Evolutionary conservation across 1,284 basidiomycete species (phyloP), one percentile per base, ranked within the genome.

Genomic region (Boletus calvinii): DNA sequence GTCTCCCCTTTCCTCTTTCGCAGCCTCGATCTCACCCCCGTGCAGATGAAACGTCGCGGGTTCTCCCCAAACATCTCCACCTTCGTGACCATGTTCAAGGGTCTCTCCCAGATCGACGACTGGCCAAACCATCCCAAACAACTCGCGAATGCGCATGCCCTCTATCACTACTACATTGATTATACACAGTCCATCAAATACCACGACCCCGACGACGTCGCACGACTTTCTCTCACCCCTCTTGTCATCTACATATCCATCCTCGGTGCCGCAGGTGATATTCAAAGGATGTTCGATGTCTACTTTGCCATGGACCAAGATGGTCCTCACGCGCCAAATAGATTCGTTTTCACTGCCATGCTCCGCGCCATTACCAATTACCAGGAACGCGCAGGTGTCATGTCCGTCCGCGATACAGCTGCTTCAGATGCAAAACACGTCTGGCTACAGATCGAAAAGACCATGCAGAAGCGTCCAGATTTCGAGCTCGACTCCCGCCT

Each of bases 31-130:
- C 38, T 51, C 43, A 56, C 35, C 37, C 18, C 46, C 11, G 42
- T 31, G 2, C 53, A 91, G 90, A 89, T 92, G 87, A 91, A 90
- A 66, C 78, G 89, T 38, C 80, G 90, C 39, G 85, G 86, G 2
- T 81, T 89, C 61, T 74, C 73, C 45, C 87, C 89, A 17, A 82
- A 76, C 40, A 66, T 74, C n/a, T 68, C 80, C 46, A 89, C 88
- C 1, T 91, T 78, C 58, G 72, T 75, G 32, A 85, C 84, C 13
- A 72, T 91, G 68, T 74, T 92, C 63, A 75, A 65, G 36, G 87
- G 85, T 6, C 74, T 85, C 46, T 72, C 76, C 1, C 73, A 72
- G 20, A 79, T 90, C 31, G 73, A 81, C 18, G 66, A 82, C 55
- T 90, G 87, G 85, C 55, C 70, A 1, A 61, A 55, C 15, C 74